These are phyloP conservation scores for Leishmania tropica DNA, from an alignment of 208 protist genomes.

Conservation along the genomic window DNA sequence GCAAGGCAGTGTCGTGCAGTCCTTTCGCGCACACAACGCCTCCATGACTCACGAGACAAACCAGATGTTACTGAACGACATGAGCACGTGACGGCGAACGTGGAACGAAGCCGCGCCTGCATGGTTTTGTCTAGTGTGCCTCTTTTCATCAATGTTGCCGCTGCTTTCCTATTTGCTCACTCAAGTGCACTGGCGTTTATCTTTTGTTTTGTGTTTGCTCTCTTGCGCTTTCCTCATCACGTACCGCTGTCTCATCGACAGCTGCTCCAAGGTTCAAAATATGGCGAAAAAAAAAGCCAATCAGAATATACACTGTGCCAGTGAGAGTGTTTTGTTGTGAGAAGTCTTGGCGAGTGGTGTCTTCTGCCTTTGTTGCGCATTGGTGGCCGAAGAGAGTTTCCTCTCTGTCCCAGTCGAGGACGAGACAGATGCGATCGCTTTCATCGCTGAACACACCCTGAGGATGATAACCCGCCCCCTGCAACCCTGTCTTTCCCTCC, in stretches of 20 bases:
- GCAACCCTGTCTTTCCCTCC: constrained; percentile 9
- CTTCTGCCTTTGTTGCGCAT: not conserved
- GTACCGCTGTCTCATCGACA: not conserved
- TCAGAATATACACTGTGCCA: not conserved
- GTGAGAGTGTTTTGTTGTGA: not conserved
- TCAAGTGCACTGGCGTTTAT: not conserved
- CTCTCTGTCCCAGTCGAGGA: constrained; percentile 1
- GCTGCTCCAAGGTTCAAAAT: not conserved
- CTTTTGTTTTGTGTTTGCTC: not conserved
- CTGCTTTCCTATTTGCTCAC: constrained; percentile 2
- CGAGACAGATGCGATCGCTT: not conserved
- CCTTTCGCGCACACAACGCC: constrained; percentile 28
- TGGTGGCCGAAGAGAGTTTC: not conserved
- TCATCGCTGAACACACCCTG: not conserved
- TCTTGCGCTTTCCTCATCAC: not conserved
- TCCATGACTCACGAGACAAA: constrained; percentile 10
- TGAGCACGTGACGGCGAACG: not conserved
- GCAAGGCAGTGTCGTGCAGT: constrained; percentile 30
- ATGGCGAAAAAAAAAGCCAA: no score
- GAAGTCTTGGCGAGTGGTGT: not conserved
- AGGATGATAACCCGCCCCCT: not conserved
- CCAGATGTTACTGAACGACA: constrained; percentile 6
- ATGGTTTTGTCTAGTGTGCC: not conserved
- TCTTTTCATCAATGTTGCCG: not conserved
- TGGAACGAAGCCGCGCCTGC: not conserved